Conservation (phyloP, 306 rosid genomes). For the Fragaria nilgerrensis region DNA sequence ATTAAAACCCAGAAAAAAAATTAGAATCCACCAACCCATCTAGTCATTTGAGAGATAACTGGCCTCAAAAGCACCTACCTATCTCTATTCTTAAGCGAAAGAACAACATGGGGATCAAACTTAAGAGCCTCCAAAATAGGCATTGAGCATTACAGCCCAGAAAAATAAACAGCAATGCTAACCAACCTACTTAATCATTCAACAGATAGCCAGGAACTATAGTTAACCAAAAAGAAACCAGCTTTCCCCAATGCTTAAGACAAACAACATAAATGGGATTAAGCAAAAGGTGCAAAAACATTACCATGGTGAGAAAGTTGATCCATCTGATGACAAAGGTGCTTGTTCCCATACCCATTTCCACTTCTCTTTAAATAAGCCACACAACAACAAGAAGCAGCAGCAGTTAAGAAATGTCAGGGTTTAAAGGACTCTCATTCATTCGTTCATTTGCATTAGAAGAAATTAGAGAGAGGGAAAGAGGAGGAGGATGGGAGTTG, state of each 20-base stretch:
- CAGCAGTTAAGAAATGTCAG: conserved; percentile 13
- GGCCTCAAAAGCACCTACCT: background rate
- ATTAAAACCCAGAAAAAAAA: conserved; percentile 23
- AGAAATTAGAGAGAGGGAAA: background rate
- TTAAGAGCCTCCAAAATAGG: background rate
- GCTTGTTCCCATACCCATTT: conserved; percentile 87
- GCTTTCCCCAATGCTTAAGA: background rate
- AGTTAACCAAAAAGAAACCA: background rate
- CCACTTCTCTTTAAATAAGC: background rate
- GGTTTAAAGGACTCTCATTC: background rate
- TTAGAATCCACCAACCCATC: conserved; percentile 6
- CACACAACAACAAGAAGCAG: background rate
- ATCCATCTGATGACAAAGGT: conserved; percentile 90
- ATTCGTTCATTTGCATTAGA: background rate
- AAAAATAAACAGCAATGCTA: conserved; percentile 10
- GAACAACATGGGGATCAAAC: background rate
- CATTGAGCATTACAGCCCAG: conserved; percentile 16
- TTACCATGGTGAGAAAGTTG: conserved; percentile 93
- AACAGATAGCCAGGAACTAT: conserved; percentile 4
- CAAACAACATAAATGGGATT: background rate
- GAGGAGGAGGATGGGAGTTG: background rate
- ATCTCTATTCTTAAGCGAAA: background rate
- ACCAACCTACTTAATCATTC: conserved; percentile 6
- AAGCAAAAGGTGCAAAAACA: background rate
- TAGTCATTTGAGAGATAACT: conserved; percentile 14